Base-by-base conservation (phyloP, 345 rosid genomes). In the Kernera saxatilis region DNA sequence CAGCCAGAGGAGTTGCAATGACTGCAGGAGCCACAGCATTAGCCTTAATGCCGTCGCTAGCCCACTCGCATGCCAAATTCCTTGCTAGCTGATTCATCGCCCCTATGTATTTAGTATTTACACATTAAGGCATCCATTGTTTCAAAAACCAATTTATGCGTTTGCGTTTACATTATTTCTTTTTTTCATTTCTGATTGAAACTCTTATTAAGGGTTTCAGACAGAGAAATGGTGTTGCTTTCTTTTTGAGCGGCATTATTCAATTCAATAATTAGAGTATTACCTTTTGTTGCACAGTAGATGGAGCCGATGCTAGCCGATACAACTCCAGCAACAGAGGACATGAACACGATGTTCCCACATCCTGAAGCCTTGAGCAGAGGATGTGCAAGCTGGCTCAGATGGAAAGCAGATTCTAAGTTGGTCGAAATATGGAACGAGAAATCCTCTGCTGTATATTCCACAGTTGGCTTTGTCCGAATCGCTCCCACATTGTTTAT, bases 51-150 rank as follows among this genome's bases (percentile, higher is more conserved):
- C 83, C 84, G 63, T 89, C 96, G 3, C 73, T 80, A 1, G 91
- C 93, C 96, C 96, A 91, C 65, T 91, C 97, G 48, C 91, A 89
- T 25, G 96, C 91, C 80, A 91, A 75, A 52, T 74, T 85, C 70
- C 71, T 87, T 17, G 93, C 86, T 33, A 91, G 86, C 78, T 87
- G 96, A 71, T 87, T 87, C 69, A 91, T 79, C n/a, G 96, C 93
- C 49, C 86, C 91, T 87, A 66, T 6, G 18, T n/a, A n/a, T n/a
- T n/a, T n/a, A n/a, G n/a, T n/a, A n/a, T n/a, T n/a, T n/a, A n/a
- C n/a, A n/a, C n/a, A n/a, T n/a, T n/a, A n/a, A n/a, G n/a, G n/a
- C n/a, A n/a, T n/a, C n/a, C n/a, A n/a, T n/a, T n/a, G n/a, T n/a
- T n/a, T n/a, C n/a, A n/a, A n/a, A n/a, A n/a, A n/a, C n/a, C n/a